Conservation (phyloP, 768 basidiomycete species). For the Gloeophyllum trabeum region DNA sequence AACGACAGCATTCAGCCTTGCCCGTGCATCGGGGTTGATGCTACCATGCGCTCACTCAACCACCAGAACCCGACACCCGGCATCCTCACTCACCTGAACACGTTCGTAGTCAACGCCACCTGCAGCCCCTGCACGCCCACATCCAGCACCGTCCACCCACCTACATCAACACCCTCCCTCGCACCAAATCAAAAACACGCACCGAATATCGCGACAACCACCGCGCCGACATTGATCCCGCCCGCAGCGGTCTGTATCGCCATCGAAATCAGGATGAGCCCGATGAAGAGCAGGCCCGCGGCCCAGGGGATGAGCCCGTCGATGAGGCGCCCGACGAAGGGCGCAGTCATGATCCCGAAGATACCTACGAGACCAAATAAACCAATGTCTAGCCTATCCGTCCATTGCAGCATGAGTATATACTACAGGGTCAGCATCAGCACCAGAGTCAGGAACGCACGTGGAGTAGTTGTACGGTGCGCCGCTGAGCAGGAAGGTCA, state of each 20-base stretch:
- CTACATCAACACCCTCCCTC: too few relatives aligned
- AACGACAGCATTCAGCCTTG: slow-evolving; percentile 68
- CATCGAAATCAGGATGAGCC: slow-evolving; percentile 38
- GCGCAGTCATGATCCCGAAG: slow-evolving; percentile 57
- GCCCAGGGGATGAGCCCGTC: slow-evolving; percentile 73
- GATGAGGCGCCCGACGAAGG: slow-evolving; percentile 55
- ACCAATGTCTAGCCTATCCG: slow-evolving; percentile 36
- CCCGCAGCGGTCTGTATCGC: slow-evolving; percentile 59
- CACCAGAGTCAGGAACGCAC: slow-evolving; percentile 19
- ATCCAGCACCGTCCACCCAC: too few relatives aligned
- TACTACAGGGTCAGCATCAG: slow-evolving; percentile 2
- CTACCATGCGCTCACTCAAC: too few relatives aligned
- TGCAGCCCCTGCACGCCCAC: slow-evolving; percentile 65
- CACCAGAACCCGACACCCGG: too few relatives aligned
- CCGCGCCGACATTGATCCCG: slow-evolving; percentile 57
- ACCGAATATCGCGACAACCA: slow-evolving; percentile 61
- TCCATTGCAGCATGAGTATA: too few relatives aligned
- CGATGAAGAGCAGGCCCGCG: slow-evolving; percentile 47
- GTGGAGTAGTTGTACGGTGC: slow-evolving; percentile 69
- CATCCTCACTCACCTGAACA: slow-evolving; percentile 36
- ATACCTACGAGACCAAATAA: slow-evolving; percentile 38
- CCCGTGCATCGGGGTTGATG: slow-evolving; percentile 10
- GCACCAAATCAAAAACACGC: too few relatives aligned
- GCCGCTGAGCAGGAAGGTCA: slow-evolving; percentile 75
- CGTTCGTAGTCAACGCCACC: slow-evolving; percentile 48